Base-by-base conservation (phyloP, 495 filamentous ascomycete genomes). In the Bathelium albidoporum region DNA sequence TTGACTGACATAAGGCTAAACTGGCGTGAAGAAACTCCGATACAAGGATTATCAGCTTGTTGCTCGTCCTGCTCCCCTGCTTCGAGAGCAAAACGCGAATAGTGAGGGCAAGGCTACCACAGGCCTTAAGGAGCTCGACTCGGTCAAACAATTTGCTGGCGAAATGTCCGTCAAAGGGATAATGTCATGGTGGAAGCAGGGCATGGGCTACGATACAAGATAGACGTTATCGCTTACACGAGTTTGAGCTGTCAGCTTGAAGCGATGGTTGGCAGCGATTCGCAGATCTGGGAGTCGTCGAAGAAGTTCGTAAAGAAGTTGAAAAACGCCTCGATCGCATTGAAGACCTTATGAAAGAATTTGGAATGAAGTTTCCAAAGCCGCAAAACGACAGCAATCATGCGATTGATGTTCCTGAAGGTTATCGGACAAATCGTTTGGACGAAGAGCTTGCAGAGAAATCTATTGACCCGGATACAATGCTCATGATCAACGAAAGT, bases 1-100 rank as follows among this genome's bases (percentile, higher is more conserved):
- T 9, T n/a, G 31, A 24, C 53, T 45, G 32, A 16, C 26, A 22
- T 45, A 32, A 31, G 2, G 24, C 2, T 11, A 11, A 39, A 18
- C 32, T 10, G 26, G 3, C 11, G 7, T 36, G 0, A 18, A 73
- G 69, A 65, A 59, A 59, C 65, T 77, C 14, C 62, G 73, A 14
- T 77, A 77, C 61, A 77, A 77, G 45, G 73, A 77, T 66, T 77
- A 71, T 55, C 75, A 76, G 32, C 63, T 77, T 22, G 71, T 66
- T 11, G 59, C 60, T 10, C 60, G 68, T 22, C 65, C 72, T 18
- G 69, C 66, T 14, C 31, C 31, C 26, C 62, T 64, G 14, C 32
- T 53, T 24, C 28, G 16, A 49, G 65, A 64, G 26, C 16, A 31
- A 26, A 62, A 55, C 9, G 16, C 34, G 28, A 9, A 26, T 22